These are phyloP conservation scores for Acanthamoeba pearcei DNA, from an alignment of 208 protist species.

Conservation along the genomic window DNA sequence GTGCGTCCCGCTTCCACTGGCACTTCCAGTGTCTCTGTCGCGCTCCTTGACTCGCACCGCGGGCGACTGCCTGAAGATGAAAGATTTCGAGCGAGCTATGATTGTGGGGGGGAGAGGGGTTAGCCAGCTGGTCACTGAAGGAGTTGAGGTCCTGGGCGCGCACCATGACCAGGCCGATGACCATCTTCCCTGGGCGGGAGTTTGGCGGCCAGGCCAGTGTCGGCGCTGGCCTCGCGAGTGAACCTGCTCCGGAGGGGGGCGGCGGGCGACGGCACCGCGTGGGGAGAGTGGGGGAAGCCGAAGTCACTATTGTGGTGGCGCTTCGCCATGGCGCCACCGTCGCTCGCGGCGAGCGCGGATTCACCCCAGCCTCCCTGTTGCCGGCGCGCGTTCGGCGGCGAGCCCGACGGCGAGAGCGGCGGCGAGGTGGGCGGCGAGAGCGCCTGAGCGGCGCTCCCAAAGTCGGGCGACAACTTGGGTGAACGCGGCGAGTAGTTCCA, in stretches of 20 bases:
- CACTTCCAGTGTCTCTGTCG: background rate
- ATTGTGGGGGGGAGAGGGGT: background rate
- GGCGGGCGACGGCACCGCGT: background rate
- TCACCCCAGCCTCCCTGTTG: background rate
- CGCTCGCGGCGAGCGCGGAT: too few species aligned
- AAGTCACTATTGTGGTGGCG: too few species aligned
- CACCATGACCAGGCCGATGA: background rate
- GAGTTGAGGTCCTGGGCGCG: background rate
- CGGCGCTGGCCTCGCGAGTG: background rate
- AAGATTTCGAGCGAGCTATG: background rate
- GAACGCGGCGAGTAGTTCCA: background rate
- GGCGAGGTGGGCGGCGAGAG: background rate
- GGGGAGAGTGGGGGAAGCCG: background rate
- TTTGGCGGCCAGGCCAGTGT: background rate
- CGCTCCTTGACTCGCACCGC: background rate
- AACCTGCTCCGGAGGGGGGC: background rate
- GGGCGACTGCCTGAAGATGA: background rate
- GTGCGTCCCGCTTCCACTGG: background rate
- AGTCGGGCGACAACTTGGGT: background rate
- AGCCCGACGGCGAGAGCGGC: background rate
- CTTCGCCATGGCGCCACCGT: too few species aligned
- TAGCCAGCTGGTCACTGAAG: background rate
- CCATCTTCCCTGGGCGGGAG: background rate
- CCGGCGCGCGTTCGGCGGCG: background rate
- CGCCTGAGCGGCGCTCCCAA: background rate